These are phyloP conservation scores for Strigomonas culicis DNA, from an alignment of 208 protist species.

Conservation along the genomic window DNA sequence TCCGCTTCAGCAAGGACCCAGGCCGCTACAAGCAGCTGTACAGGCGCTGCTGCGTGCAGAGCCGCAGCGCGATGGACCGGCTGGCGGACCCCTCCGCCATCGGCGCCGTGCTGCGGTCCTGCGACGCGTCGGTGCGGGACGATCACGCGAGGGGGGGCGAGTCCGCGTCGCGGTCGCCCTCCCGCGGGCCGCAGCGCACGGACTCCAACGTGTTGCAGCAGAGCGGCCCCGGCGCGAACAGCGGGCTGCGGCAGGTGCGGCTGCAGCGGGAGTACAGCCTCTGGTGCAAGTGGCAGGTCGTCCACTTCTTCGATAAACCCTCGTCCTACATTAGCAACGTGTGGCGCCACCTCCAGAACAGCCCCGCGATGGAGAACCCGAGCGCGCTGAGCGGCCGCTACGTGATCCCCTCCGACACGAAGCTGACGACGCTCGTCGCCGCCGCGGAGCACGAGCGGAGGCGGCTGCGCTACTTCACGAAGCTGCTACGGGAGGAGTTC, in stretches of 20 bases:
- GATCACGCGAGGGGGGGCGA: background rate
- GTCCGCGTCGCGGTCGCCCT: background rate
- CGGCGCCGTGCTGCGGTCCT: conserved; percentile 6
- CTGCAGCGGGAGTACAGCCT: conserved; percentile 3
- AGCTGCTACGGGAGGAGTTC: conserved; percentile 7
- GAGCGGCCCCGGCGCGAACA: background rate
- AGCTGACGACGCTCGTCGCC: background rate
- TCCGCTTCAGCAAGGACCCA: conserved; percentile 1
- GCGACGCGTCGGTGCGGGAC: background rate
- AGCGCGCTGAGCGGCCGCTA: conserved; percentile 6
- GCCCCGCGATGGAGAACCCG: background rate
- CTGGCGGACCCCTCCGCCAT: background rate
- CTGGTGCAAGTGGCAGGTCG: conserved; percentile 7
- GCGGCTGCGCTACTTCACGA: background rate
- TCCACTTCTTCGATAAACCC: background rate
- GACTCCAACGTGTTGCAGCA: background rate
- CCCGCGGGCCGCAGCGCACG: background rate
- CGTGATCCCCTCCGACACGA: conserved; percentile 1
- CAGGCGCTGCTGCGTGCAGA: background rate
- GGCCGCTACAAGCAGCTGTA: background rate
- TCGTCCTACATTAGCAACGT: conserved; percentile 1
- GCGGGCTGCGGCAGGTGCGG: background rate
- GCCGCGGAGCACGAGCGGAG: background rate
- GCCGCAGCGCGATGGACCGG: conserved; percentile 1
- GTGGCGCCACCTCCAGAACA: conserved; percentile 6